Percentiles rank a stretch among this genome's conserved stretches.
These are phyloP conservation scores for Colletotrichum coccodes DNA, from an alignment of 2,329 filamentous ascomycete genomes.

Conservation along the genomic window DNA sequence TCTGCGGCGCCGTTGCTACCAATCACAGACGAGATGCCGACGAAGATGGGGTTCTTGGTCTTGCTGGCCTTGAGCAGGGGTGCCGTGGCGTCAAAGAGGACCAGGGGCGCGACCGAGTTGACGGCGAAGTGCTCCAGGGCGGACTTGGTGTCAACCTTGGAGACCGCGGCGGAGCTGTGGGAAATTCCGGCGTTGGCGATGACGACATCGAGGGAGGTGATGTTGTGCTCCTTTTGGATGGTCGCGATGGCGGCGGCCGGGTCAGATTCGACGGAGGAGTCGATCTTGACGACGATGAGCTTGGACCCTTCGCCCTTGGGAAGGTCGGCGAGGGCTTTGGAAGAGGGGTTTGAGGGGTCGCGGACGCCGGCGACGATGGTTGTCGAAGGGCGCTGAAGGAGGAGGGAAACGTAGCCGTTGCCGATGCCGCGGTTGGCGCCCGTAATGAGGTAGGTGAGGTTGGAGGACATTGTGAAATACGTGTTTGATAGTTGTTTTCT, in stretches of 20 bases:
- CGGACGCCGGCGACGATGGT: constrained; percentile 54
- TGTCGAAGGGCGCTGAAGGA: constrained; percentile 18
- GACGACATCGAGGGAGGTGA: constrained; percentile 58
- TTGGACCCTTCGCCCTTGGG: constrained; percentile 45
- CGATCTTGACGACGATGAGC: constrained; percentile 54
- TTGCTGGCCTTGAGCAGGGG: constrained; percentile 38
- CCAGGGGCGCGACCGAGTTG: constrained; percentile 42
- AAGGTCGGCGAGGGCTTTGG: constrained; percentile 45
- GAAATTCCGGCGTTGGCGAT: constrained; percentile 62
- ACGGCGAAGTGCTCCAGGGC: constrained; percentile 47
- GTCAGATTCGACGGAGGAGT: constrained; percentile 46
- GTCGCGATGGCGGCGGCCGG: constrained; percentile 42
- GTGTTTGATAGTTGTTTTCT: background rate
- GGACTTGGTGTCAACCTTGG: constrained; percentile 39
- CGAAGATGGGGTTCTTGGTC: constrained; percentile 37
- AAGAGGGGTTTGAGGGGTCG: constrained; percentile 39
- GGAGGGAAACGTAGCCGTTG: constrained; percentile 10
- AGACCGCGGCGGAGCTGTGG: constrained; percentile 11
- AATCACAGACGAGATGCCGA: constrained; percentile 38
- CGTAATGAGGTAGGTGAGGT: constrained; percentile 45
- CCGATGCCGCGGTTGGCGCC: constrained; percentile 37
- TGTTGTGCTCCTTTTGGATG: constrained; percentile 41
- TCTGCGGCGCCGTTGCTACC: constrained; percentile 34
- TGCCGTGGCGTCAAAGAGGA: constrained; percentile 37
- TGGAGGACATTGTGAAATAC: constrained; percentile 42